Base-by-base conservation (phyloP, 2,329 filamentous ascomycete genomes). In the Cladosporium sphaerospermum region DNA sequence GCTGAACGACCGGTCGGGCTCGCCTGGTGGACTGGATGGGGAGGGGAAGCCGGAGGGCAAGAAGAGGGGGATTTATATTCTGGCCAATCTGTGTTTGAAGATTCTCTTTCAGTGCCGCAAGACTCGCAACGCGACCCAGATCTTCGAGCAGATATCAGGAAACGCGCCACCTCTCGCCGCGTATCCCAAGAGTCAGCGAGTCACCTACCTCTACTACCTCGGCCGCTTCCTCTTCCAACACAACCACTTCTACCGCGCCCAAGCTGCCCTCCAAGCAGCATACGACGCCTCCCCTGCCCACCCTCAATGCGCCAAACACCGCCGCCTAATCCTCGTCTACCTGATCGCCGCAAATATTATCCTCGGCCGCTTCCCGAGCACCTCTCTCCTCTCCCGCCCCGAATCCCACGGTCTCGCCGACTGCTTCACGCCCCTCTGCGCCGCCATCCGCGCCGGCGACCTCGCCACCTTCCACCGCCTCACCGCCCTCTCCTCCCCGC, bases 131-230 rank as follows among this genome's bases (percentile, higher is more conserved):
- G 90, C 89, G 13, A 87, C 88, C 59, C 89, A 92, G 68, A 88
- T 96, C 63, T 93, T 96, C 66, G 85, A 84, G 59, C 95, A 93
- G 65, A 92, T 96, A 58, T 85, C 84, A 46, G 84, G 87, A 53
- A 86, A 88, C 59, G 91, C 88, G 0, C 90, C 90, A 1, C 88
- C 89, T 0, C 73, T 97, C 10, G 78, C 81, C 1, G 80, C 88
- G 48, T 97, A 95, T 64, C 89, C 91, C 2, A 89, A 88, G 18
- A 81, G 86, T 5, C 88, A 97, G 67, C 83, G 90, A 45, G 89
- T 96, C 47, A 95, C 90, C 3, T 97, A 91, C 62, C 83, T 97
- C 11, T 96, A 96, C 73, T 96, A 96, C 67, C 84, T 97, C 5
- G 92, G 92, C 14, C 85, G 90, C 54, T 96, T 92, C 71, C 83